phyloP scores from a whole-genome alignment of 352 stramenopile genomes.

The Globisporangium takayamanum region DNA sequence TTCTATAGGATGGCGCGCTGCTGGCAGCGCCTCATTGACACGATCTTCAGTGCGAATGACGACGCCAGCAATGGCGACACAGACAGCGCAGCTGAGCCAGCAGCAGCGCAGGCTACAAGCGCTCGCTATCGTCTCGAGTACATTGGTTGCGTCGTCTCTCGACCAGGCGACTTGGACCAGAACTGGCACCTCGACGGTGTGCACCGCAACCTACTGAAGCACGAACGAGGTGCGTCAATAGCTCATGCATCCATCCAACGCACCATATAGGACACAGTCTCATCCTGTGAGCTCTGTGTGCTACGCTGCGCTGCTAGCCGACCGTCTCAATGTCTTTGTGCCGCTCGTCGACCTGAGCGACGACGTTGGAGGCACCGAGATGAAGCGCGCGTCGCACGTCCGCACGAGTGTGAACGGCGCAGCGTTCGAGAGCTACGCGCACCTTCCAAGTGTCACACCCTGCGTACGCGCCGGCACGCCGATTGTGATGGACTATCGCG shows the following conservation, averaged over 20 bases:
- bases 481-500: constrained; percentile 71
- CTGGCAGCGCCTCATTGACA: constrained; percentile 22
- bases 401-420: constrained; percentile 27
- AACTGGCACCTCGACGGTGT: constrained; percentile 82
- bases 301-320: constrained; percentile 22
- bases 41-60: constrained; percentile 12
- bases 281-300: no score
- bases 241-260: not conserved
- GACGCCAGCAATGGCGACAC: constrained; percentile 3
- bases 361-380: constrained; percentile 52
- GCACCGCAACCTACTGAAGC: constrained; percentile 36
- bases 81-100: constrained; percentile 3
- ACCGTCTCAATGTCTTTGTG: constrained; percentile 74
- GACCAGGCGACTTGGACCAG: constrained; percentile 51
- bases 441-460: constrained; percentile 47
- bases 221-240: constrained; percentile 38
- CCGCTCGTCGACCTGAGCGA: constrained; percentile 48
- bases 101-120: not conserved
- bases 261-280: not conserved
- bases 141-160: constrained; percentile 59
- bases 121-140: constrained; percentile 45
- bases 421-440: constrained; percentile 41
- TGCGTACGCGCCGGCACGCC: constrained; percentile 49
- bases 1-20: constrained; percentile 23
- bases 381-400: constrained; percentile 56